These are phyloP conservation scores for Entoloma clypeatum DNA, from an alignment of 1,284 basidiomycete genomes.

Conservation along the genomic window DNA sequence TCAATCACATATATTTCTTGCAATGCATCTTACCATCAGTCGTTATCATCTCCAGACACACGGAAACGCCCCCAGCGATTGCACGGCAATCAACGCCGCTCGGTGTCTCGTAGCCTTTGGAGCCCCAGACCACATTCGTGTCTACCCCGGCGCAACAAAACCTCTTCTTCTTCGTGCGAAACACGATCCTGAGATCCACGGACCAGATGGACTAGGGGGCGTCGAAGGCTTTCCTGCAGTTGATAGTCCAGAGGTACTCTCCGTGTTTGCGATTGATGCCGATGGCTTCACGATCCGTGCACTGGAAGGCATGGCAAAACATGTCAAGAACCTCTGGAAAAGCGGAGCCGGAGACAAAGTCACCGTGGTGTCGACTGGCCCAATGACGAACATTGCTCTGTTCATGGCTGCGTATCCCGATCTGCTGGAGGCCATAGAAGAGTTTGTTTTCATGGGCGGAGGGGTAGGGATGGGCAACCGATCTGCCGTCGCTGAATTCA, in stretches of 20 bases:
- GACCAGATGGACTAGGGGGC: constrained; percentile 73
- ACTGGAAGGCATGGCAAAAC: constrained; percentile 61
- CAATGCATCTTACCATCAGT: neutral
- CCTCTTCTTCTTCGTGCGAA: constrained; percentile 55
- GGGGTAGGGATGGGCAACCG: constrained; percentile 79
- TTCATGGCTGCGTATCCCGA: constrained; percentile 71
- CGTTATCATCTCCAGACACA: constrained; percentile 52
- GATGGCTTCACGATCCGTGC: constrained; percentile 45
- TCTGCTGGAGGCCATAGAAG: constrained; percentile 63
- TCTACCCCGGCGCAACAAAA: constrained; percentile 64
- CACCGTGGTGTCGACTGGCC: constrained; percentile 69
- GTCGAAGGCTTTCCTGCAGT: constrained; percentile 65
- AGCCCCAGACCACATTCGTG: constrained; percentile 50
- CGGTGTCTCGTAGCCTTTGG: constrained; percentile 69
- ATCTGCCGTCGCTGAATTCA: constrained; percentile 79
- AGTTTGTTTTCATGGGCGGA: constrained; percentile 89
- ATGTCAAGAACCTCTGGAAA: constrained; percentile 53
- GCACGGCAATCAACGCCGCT: constrained; percentile 70
- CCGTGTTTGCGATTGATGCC: constrained; percentile 40
- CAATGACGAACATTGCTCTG: constrained; percentile 82
- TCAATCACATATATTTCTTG: neutral
- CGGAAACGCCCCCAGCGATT: constrained; percentile 64
- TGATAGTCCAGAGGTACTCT: constrained; percentile 44
- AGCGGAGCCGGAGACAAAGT: constrained; percentile 52
- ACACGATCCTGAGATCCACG: constrained; percentile 74